Evolutionary conservation across 78 protist genomes (phyloP).

Genomic region (Cavenderia fasciculata): DNA sequence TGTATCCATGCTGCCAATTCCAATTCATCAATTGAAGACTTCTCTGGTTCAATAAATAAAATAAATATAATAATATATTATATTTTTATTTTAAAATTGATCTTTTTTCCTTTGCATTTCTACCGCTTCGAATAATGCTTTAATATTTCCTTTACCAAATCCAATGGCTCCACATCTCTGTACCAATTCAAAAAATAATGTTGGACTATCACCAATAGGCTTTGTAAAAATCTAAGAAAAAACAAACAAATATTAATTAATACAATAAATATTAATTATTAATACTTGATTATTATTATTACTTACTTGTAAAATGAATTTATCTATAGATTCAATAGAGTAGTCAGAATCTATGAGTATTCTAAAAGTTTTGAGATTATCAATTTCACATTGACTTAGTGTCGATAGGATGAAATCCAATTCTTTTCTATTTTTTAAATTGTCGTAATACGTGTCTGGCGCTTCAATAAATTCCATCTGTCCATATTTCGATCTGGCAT

Average conservation of each 20-base stretch:
- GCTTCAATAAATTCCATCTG: slow-evolving; percentile 39
- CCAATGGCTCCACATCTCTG: slow-evolving; percentile 27
- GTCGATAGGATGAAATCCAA: slow-evolving; percentile 1
- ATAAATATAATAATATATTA: background rate
- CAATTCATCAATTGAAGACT: too few species aligned
- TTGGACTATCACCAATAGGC: slow-evolving; percentile 44
- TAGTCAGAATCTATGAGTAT: slow-evolving; percentile 60
- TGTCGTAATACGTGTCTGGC: slow-evolving; percentile 42
- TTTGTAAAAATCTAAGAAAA: slow-evolving; percentile 49
- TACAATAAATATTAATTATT: background rate
- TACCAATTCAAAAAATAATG: slow-evolving; percentile 63
- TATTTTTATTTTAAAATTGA: background rate
- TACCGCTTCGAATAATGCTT: slow-evolving; percentile 25
- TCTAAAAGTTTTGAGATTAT: background rate
- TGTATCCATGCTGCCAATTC: too few species aligned
- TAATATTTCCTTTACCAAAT: slow-evolving; percentile 74
- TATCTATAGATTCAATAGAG: background rate
- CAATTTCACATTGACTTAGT: background rate
- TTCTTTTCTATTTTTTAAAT: slow-evolving; percentile 11
- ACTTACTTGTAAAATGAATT: slow-evolving; percentile 62
- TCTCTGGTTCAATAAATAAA: too few species aligned
- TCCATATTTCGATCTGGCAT: slow-evolving; percentile 16
- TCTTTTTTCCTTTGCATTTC: slow-evolving; percentile 8
- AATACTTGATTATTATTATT: background rate
- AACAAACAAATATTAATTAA: background rate